These are phyloP conservation scores for Penicillium antarcticum DNA, from an alignment of 495 filamentous ascomycete genomes.

Conservation along the genomic window DNA sequence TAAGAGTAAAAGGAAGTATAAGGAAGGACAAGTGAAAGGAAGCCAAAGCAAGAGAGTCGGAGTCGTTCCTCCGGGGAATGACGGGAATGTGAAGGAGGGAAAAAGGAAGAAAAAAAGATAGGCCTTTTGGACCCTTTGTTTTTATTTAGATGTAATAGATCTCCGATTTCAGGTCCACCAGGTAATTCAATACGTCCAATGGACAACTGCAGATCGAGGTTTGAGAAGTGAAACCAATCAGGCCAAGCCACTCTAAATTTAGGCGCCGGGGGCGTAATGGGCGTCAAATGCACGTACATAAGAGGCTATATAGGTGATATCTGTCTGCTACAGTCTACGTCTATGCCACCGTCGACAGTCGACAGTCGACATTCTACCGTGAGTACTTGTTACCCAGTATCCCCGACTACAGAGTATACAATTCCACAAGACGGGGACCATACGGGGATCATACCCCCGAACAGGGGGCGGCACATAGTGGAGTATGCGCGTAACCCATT, in stretches of 20 bases:
- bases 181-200: constrained; percentile 9
- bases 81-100: constrained; percentile 22
- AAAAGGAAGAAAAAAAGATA: constrained; percentile 19
- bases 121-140: constrained; percentile 28
- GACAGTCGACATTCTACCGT: too few relatives aligned
- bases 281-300: constrained; percentile 37
- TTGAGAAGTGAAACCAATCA: constrained; percentile 8
- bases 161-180: constrained; percentile 20
- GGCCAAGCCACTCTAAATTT: constrained; percentile 39
- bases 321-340: too few relatives aligned
- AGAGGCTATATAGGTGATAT: constrained; percentile 22
- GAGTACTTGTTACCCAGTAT: too few relatives aligned
- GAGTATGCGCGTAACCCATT: constrained; percentile 3
- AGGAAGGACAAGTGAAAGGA: too few relatives aligned
- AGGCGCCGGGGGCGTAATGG: constrained; percentile 36
- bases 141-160: constrained; percentile 26
- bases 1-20: too few relatives aligned
- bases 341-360: too few relatives aligned
- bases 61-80: constrained; percentile 44
- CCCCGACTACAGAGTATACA: too few relatives aligned
- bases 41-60: too few relatives aligned
- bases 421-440: not conserved
- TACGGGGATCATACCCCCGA: not conserved
- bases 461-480: too few relatives aligned
- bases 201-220: constrained; percentile 6